phyloP scores from a whole-genome alignment of 2,329 filamentous ascomycete species.

The Zasmidium citrigriseum region DNA sequence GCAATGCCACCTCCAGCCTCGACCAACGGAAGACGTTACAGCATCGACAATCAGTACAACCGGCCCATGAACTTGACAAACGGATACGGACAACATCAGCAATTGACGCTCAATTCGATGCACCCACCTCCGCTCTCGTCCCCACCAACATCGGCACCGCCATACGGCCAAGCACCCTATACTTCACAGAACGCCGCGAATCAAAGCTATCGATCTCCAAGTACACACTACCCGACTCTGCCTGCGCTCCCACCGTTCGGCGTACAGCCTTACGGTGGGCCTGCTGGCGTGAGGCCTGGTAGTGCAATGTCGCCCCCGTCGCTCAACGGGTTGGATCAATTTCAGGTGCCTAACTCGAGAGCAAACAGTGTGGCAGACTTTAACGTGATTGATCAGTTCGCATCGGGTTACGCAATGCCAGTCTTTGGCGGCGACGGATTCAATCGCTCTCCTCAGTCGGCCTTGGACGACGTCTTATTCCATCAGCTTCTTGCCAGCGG shows the following conservation, averaged over 20 bases:
- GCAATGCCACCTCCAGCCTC: slow-evolving; percentile 14
- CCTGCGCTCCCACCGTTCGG: slow-evolving; percentile 31
- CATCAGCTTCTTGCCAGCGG: slow-evolving; percentile 26
- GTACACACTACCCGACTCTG: slow-evolving; percentile 18
- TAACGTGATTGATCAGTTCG: slow-evolving; percentile 46
- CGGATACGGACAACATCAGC: slow-evolving; percentile 17
- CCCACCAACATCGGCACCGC: slow-evolving; percentile 15
- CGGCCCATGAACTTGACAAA: slow-evolving; percentile 16
- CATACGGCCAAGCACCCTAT: slow-evolving; percentile 26
- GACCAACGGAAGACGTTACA: slow-evolving; percentile 22
- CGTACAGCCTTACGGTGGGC: slow-evolving; percentile 19
- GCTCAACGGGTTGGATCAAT: slow-evolving; percentile 22
- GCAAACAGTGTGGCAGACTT: slow-evolving; percentile 29
- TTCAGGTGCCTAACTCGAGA: slow-evolving; percentile 23
- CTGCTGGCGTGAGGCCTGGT: slow-evolving; percentile 13
- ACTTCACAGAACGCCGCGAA: slow-evolving; percentile 12
- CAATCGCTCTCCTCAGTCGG: slow-evolving; percentile 69
- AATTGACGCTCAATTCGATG: slow-evolving; percentile 25
- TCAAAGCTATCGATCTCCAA: slow-evolving; percentile 25
- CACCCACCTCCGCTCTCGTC: slow-evolving; percentile 29
- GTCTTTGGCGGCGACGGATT: slow-evolving; percentile 81
- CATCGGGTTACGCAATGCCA: slow-evolving; percentile 67
- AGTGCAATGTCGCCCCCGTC: slow-evolving; percentile 27
- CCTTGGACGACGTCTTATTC: slow-evolving; percentile 31
- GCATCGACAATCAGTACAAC: slow-evolving; percentile 22